Evolutionary conservation across 352 stramenopile genomes (phyloP), one percentile per base, ranked within the genome.

Genomic region (Pythium sukuiense): DNA sequence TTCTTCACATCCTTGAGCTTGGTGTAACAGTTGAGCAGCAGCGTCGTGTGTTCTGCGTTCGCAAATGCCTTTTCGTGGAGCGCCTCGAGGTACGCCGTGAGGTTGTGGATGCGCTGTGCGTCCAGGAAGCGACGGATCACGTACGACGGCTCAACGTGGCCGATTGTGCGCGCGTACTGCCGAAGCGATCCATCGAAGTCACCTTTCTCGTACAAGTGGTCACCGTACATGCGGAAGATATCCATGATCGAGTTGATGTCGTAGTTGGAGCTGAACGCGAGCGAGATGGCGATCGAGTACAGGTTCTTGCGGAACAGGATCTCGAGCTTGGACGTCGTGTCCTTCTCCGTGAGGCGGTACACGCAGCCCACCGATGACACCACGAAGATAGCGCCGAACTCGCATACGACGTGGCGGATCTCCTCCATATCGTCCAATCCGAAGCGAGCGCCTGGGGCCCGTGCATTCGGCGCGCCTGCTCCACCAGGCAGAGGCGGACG

Each of bases 41-140:
- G 61, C 27, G 92, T 98, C 29, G 95, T 98, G 76, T 98, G 93
- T 54, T 98, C 93, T 0, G 88, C 87, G 59, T 93, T 97, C 0
- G 92, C 92, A 62, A 97, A 92, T 3, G 84, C 87, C 64, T 96
- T 96, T 37, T 93, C 88, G 73, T 98, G 95, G 37, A 98, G 74
- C 16, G 85, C 85, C 61, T 99, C 97, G 16, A 99, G 81, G 72
- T 99, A 99, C 45, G 89, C 89, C 6, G 97, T 98, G 9, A 99
- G 76, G 37, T 98, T 94, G 63, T 97, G 88, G 70, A 99, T 98
- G 48, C 97, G 97, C 53, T 98, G 96, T 0, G 97, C 95, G 77
- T 99, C 97, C 43, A 99, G 72, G 69, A 98, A 99, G 33, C 96
- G 89, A 62, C 96, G 96, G 68, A 99, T 99, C 41, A 99, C 97